Evolutionary conservation across 2,329 filamentous ascomycete species (phyloP).

Genomic region (Fusarium sp.): DNA sequence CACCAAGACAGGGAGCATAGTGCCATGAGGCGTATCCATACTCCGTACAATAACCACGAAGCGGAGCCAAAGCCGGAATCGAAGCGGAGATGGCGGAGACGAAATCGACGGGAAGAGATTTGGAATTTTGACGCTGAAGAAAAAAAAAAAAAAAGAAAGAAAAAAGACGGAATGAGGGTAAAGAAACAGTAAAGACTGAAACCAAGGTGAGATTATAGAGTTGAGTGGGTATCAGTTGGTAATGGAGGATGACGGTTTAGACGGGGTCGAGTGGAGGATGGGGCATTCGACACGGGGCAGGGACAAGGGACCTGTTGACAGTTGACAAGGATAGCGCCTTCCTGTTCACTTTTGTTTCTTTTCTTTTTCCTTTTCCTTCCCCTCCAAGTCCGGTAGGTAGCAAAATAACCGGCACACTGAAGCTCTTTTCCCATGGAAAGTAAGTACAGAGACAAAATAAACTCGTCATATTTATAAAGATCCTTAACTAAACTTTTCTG

Average conservation of each 20-base stretch:
- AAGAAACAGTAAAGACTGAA: conserved; percentile 6
- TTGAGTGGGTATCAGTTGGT: conserved; percentile 24
- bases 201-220: conserved; percentile 10
- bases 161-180: conserved; percentile 20
- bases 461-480: no score
- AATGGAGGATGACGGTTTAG: conserved; percentile 36
- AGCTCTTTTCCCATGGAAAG: no score
- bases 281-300: conserved; percentile 48
- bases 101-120: conserved; percentile 6
- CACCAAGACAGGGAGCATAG: conserved; percentile 37
- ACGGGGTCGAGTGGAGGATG: conserved; percentile 43
- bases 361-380: conserved; percentile 29
- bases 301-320: conserved; percentile 43
- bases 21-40: conserved; percentile 20
- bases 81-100: conserved; percentile 29
- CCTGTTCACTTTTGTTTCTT: conserved; percentile 37
- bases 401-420: no score
- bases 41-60: conserved; percentile 15
- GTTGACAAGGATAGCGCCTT: conserved; percentile 36
- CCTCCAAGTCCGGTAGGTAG: conserved; percentile 15
- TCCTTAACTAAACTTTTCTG: no score
- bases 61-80: conserved; percentile 22
- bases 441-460: no score
- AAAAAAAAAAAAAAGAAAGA: conserved; percentile 8
- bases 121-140: conserved; percentile 7